Base-by-base conservation (phyloP, 2,329 filamentous ascomycete species). In the Botryotinia convoluta region DNA sequence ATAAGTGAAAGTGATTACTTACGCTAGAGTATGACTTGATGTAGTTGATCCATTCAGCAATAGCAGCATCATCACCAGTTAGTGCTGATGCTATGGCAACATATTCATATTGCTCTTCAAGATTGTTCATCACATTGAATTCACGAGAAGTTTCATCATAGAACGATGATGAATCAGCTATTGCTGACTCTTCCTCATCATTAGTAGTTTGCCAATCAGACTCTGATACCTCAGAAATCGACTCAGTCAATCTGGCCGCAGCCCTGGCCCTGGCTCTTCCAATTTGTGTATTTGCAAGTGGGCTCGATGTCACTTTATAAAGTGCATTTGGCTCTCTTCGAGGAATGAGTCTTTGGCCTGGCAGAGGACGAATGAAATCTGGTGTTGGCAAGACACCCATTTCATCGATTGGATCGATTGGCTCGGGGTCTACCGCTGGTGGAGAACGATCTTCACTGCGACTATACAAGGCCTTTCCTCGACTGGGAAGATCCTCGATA, bases 1-100 rank as follows among this genome's bases (percentile, higher is more conserved):
- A 54, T 4, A 18, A 54, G 48, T 16, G 45, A 57, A 18, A 18
- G 9, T 51, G 9, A 9, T 32, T 22, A 37, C 69, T 67, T 73
- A 77, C 76, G 42, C 65, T 63, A 29, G 76, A 73, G 59, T 77
- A 77, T n/a, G 63, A 74, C 20, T 71, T 51, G 26, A 77, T 68
- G 29, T 77, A 77, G 26, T 64, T 44, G 42, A 39, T 44, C 76
- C 76, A 77, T 18, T 69, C 57, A 20, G 44, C 22, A 26, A 65
- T n/a, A 22, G 60, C 44, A 26, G 12, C 16, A n/a, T 42, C 26
- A 22, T 68, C 45, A 44, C 44, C 29, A 70, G 67, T 61, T 16
- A 37, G 70, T 35, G 74, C 71, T 59, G 73, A 62, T 16, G 35
- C 48, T 35, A 44, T n/a, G 20, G 67, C 73, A 51, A 75, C 32